Percentiles rank a stretch among this genome's conserved stretches.
Evolutionary conservation across 257 asterid genomes (phyloP).

Genomic region (Fraxinus quadrangulata): DNA sequence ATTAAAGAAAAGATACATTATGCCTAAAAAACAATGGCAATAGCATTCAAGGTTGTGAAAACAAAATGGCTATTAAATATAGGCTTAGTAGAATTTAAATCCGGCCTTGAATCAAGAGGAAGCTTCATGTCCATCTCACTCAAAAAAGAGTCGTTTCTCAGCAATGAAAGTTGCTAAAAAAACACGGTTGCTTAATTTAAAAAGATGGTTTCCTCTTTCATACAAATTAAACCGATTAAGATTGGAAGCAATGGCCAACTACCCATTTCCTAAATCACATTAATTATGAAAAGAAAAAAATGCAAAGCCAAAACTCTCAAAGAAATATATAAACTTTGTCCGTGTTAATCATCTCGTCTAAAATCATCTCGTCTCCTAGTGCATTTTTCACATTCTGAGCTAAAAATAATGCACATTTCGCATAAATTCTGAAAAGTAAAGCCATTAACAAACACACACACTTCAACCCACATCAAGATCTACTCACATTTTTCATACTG

Average conservation of each 20-base stretch:
- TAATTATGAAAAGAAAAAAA: slow-evolving; percentile 8
- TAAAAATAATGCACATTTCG: neutral
- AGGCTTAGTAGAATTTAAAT: neutral
- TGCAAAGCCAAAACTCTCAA: neutral
- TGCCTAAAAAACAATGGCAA: too few relatives aligned
- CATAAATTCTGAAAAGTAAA: slow-evolving; percentile 1
- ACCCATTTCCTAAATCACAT: slow-evolving; percentile 10
- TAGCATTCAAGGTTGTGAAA: too few relatives aligned
- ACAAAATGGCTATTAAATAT: neutral
- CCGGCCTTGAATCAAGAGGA: neutral
- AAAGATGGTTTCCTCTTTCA: neutral
- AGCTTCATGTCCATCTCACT: neutral
- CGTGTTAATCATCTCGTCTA: neutral
- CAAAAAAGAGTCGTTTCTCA: too few relatives aligned
- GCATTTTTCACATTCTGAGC: neutral
- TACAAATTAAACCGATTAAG: neutral
- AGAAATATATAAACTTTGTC: too few relatives aligned
- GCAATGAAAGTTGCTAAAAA: slow-evolving; percentile 2
- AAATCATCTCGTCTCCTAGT: neutral
- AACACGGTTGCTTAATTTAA: neutral
- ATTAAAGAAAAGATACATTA: too few relatives aligned
- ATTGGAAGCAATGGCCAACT: neutral
- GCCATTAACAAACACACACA: neutral
- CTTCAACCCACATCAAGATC: slow-evolving; percentile 24
- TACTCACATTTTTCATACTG: slow-evolving; percentile 24